These are phyloP conservation scores for Cylindrotheca fusiformis DNA, from an alignment of 108 stramenopile genomes.

Conservation along the genomic window DNA sequence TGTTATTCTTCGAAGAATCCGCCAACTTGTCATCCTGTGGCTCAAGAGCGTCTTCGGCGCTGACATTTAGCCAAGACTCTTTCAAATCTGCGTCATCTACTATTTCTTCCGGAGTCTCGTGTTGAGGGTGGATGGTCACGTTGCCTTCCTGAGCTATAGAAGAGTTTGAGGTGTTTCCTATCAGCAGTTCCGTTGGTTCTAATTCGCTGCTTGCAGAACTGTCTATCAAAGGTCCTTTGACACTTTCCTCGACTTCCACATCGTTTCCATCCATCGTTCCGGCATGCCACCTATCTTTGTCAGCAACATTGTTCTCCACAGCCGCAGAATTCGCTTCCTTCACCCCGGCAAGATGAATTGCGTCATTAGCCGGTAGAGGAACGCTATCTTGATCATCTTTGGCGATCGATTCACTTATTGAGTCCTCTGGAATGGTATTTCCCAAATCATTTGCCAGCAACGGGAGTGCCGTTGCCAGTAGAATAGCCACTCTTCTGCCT, in stretches of 20 bases:
- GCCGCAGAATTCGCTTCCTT: too few relatives aligned
- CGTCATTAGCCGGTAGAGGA: too few relatives aligned
- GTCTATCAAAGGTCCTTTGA: neutral
- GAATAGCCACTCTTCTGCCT: slow-evolving; percentile 23
- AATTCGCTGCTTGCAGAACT: neutral
- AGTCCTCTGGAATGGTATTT: neutral
- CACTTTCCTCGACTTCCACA: neutral
- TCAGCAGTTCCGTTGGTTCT: neutral
- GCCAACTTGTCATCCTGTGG: too few relatives aligned
- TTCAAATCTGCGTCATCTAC: neutral
- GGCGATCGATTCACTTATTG: neutral
- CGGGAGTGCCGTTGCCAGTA: slow-evolving; percentile 33
- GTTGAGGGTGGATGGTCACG: too few relatives aligned
- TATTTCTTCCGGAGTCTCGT: too few relatives aligned
- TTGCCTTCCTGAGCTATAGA: too few relatives aligned
- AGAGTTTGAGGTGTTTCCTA: neutral
- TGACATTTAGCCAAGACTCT: neutral
- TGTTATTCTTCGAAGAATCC: too few relatives aligned
- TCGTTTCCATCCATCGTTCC: too few relatives aligned
- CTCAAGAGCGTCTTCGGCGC: neutral
- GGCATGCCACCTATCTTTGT: too few relatives aligned
- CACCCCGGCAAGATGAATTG: too few relatives aligned
- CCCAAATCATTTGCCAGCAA: slow-evolving; percentile 24
- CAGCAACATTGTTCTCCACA: too few relatives aligned
- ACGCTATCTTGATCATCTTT: too few relatives aligned